These are phyloP conservation scores for peach (Prunus persica) DNA, from an alignment of 306 rosid species.

Conservation along the genomic window Prunus_persica_NCBIv2 NC_034015.1:11057501-11058000, in stretches of 20 bases:
- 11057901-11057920: background rate
- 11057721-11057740: conserved; percentile 2
- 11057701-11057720: conserved; percentile 87
- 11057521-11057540: conserved; percentile 93
- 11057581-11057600: background rate
- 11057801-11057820: conserved; percentile 71
- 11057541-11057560: conserved; percentile 90
- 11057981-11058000: too few species aligned
- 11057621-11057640: background rate
- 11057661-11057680: conserved; percentile 96
- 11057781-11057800: background rate
- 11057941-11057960: background rate
- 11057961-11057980: too few species aligned
- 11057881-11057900: conserved; percentile 42
- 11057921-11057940: background rate
- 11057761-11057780: background rate
- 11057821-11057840: conserved; percentile 95
- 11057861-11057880: conserved; percentile 73
- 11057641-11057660: conserved; percentile 48
- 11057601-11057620: background rate
- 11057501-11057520: conserved; percentile 90
- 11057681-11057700: conserved; percentile 99
- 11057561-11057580: conserved; percentile 60
- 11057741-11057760: background rate
- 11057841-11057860: conserved; percentile 76